Base-by-base conservation (phyloP, 257 asterid genomes). In the Nemophila menziesii region DNA sequence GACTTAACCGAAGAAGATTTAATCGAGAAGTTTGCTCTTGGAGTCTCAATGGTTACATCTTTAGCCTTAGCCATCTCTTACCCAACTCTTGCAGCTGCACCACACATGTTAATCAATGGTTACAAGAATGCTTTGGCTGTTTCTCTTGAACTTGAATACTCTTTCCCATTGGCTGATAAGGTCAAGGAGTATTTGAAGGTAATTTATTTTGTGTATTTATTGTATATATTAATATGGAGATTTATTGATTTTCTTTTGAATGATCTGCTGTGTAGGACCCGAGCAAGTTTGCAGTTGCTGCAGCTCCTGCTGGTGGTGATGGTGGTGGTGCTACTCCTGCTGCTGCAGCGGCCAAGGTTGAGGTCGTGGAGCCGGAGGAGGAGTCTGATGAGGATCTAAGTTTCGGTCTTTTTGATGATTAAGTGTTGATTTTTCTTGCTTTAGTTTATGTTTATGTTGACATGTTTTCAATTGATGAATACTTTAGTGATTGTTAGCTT, bases 161-260 rank as follows among this genome's bases (percentile, higher is more conserved):
- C 52, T 20, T 57, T 49, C 44, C 39, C 50, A 16, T 41, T 27
- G 20, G 63, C 63, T 21, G 63, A 57, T 22, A 24, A 49, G 34
- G 51, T 57, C 8, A 57, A 57, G 41, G 57, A 57, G 21, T 57
- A 48, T 14, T 51, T 57, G 10, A 36, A 42, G 57, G 52, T 49
- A 16, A 24, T 20, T 24, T n/a, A n/a, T n/a, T n/a, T n/a, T n/a
- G 9, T 29, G 7, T 29, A 29, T 29, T 7, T 29, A 29, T 3
- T n/a, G n/a, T n/a, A 29, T 7, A 29, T 29, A 7, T 3, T 2
- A 29, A 7, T 13, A 29, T 2, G 8, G 12, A 13, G 12, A 7
- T 5, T 13, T 29, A 29, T 7, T 29, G 8, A 29, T 5, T 19
- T 16, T 33, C 3, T 26, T 8, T 24, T 6, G 14, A 11, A 14